A percentile compares a stretch with the other conserved stretches of the same genome.
phyloP scores from a whole-genome alignment of 768 basidiomycete genomes.

The Pleurotus pulmonarius region DNA sequence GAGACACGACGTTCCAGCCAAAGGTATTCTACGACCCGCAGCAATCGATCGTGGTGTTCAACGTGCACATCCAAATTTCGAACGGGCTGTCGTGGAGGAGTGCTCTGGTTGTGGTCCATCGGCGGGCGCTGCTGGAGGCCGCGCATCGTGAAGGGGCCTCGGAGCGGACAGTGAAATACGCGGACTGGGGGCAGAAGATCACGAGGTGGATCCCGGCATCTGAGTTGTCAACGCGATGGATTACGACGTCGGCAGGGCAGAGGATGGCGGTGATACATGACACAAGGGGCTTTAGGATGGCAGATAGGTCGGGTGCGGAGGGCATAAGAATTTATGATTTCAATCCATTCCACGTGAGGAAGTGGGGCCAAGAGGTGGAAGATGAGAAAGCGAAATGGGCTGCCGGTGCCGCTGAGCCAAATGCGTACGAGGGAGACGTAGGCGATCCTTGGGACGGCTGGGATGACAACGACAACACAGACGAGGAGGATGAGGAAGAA shows the following conservation, averaged over 20 bases:
- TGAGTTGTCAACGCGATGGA: slow-evolving; percentile 30
- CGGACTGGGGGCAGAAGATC: slow-evolving; percentile 27
- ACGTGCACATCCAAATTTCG: slow-evolving; percentile 19
- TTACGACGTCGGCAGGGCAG: slow-evolving; percentile 33
- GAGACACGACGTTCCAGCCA: slow-evolving; percentile 14
- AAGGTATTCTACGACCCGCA: slow-evolving; percentile 18
- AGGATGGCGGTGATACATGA: slow-evolving; percentile 21
- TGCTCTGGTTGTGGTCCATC: slow-evolving; percentile 34
- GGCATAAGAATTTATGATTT: slow-evolving; percentile 23
- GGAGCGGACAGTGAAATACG: slow-evolving; percentile 19
- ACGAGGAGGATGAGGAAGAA: not conserved
- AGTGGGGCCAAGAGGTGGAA: slow-evolving; percentile 1
- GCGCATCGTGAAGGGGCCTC: slow-evolving; percentile 9
- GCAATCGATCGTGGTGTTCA: slow-evolving; percentile 31
- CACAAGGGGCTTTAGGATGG: not conserved
- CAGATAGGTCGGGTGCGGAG: not conserved
- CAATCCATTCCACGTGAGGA: slow-evolving; percentile 19
- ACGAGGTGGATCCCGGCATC: slow-evolving; percentile 30
- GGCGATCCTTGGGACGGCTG: not conserved
- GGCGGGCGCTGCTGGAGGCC: slow-evolving; percentile 21
- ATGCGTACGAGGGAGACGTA: not conserved
- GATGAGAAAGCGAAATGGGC: not conserved
- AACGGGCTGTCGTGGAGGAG: slow-evolving; percentile 2
- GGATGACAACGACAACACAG: not conserved
- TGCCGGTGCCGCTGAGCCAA: not conserved